Conservation (phyloP, 441 rosid species). For the Syzygium malaccense region DNA sequence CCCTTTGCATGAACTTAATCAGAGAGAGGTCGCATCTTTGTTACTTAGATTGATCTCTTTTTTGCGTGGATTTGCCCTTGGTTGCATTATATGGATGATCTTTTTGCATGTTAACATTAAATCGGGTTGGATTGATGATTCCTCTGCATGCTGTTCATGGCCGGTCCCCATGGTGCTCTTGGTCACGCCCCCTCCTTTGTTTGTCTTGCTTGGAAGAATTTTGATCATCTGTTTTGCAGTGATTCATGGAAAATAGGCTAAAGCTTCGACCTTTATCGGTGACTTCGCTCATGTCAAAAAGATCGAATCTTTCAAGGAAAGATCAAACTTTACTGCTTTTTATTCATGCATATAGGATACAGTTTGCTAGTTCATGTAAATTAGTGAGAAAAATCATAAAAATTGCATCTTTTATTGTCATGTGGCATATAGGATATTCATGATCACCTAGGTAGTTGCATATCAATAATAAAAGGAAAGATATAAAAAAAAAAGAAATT, state of each 20-base stretch:
- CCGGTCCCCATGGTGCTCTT: no score
- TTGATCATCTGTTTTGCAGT: not conserved
- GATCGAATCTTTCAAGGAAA: not conserved
- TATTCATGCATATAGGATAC: not conserved
- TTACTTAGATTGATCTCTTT: not conserved
- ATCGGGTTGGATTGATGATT: not conserved
- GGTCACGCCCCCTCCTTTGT: not conserved
- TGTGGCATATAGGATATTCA: not conserved
- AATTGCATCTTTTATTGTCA: not conserved
- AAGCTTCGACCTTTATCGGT: not conserved
- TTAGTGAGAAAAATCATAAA: not conserved
- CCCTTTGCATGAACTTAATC: not conserved
- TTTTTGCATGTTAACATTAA: not conserved
- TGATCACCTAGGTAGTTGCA: no score
- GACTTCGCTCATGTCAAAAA: not conserved
- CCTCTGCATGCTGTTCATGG: not conserved
- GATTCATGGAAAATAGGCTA: not conserved
- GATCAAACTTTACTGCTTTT: not conserved
- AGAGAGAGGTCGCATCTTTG: not conserved
- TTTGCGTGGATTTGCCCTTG: not conserved
- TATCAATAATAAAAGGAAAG: no score
- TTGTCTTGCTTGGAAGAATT: not conserved
- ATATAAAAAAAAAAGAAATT: no score
- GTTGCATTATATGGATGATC: not conserved
- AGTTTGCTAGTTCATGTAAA: not conserved